A percentile compares a stretch with the other conserved stretches of the same genome.
Evolutionary conservation across 202 grass and related monocot species (phyloP).

Genomic region (Alloteropsis angusta): DNA sequence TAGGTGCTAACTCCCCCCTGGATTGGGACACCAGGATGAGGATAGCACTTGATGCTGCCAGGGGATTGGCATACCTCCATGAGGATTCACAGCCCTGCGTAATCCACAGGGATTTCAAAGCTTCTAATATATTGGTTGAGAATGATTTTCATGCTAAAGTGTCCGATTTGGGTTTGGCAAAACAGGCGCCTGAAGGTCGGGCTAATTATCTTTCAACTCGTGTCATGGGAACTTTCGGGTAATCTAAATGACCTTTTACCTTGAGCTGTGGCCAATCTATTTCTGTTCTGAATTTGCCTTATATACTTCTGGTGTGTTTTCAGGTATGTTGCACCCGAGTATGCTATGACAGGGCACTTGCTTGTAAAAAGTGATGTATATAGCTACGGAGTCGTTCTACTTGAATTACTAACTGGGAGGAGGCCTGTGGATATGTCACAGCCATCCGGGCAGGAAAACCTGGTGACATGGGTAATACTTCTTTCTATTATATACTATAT

Average conservation of each 20-base stretch:
- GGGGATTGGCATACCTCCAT: conserved; percentile 89
- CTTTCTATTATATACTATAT: conserved; percentile 19
- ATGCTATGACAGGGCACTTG: conserved; percentile 99
- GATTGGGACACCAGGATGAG: conserved; percentile 98
- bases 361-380: conserved; percentile 99
- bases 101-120: conserved; percentile 99
- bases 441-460: conserved; percentile 91
- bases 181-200: conserved; percentile 88
- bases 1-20: conserved; percentile 72
- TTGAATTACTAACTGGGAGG: conserved; percentile 86
- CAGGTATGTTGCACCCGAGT: conserved; percentile 97
- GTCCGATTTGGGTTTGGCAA: conserved; percentile 94
- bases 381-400: conserved; percentile 97
- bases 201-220: conserved; percentile 94
- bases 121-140: conserved; percentile 98
- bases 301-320: conserved; percentile 18
- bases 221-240: conserved; percentile 99
- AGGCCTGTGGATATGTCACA: conserved; percentile 91
- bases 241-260: conserved; percentile 28
- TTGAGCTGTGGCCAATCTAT: conserved; percentile 14
- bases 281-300: conserved; percentile 26
- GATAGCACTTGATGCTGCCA: conserved; percentile 95
- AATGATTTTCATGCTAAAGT: conserved; percentile 96
- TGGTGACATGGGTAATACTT: conserved; percentile 88
- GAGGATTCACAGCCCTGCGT: conserved; percentile 97